Evolutionary conservation across 148 eudicot species (phyloP).

Genomic region (Camellia lanceoleosa): DNA sequence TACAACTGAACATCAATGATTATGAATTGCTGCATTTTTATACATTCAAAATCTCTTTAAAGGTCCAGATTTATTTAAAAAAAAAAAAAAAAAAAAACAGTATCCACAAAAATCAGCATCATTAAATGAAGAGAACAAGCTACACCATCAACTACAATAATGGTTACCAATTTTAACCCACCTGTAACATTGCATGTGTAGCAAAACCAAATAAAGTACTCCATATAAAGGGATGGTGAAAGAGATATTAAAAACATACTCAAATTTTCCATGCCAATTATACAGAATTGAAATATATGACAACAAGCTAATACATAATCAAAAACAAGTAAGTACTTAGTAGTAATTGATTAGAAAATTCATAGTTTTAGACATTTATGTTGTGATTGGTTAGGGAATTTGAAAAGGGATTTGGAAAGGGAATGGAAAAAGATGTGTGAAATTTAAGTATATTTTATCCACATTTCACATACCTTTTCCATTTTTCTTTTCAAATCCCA

Average conservation of each 20-base stretch:
- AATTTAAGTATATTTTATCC: too few relatives aligned
- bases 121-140: not conserved
- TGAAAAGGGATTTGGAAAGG: too few relatives aligned
- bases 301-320: not conserved
- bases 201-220: too few relatives aligned
- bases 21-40: not conserved
- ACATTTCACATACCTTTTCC: too few relatives aligned
- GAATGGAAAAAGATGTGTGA: too few relatives aligned
- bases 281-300: not conserved
- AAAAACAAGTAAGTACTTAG: not conserved
- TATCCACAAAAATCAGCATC: not conserved
- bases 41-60: not conserved
- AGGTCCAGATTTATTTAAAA: not conserved
- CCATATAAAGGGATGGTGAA: not conserved
- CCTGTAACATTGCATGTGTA: not conserved
- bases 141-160: not conserved
- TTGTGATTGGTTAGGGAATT: too few relatives aligned
- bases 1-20: not conserved
- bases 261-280: not conserved
- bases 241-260: not conserved
- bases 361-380: not conserved
- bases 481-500: too few relatives aligned
- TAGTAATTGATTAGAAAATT: not conserved
- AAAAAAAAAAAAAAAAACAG: too few relatives aligned
- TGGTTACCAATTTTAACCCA: not conserved